Conservation (phyloP, 2,329 filamentous ascomycete species). For the Teratosphaeria gauchensis region DNA sequence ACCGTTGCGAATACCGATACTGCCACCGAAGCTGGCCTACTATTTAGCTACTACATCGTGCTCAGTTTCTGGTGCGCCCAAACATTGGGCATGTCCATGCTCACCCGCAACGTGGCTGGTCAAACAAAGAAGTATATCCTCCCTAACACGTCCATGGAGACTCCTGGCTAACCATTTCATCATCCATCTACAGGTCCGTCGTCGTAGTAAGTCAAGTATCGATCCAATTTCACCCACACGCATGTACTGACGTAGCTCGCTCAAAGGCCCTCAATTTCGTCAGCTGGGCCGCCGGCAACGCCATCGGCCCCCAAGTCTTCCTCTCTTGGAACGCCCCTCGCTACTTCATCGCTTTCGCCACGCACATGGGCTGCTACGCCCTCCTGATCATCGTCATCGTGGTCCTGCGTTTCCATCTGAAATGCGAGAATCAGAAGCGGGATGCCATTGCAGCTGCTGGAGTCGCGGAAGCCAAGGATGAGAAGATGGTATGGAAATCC, state of each 20-base stretch:
- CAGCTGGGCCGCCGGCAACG: constrained; percentile 59
- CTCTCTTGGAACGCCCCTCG: constrained; percentile 49
- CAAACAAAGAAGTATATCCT: constrained; percentile 55
- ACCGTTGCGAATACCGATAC: constrained; percentile 51
- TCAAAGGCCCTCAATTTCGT: constrained; percentile 62
- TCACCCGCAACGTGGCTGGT: constrained; percentile 54
- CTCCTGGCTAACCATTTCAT: not conserved
- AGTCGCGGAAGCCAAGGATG: constrained; percentile 14
- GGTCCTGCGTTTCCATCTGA: constrained; percentile 32
- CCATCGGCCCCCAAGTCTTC: constrained; percentile 59
- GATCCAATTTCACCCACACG: not conserved
- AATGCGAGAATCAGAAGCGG: constrained; percentile 31
- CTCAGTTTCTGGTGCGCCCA: constrained; percentile 66
- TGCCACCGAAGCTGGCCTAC: constrained; percentile 50
- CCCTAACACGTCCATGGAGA: not conserved
- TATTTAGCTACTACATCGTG: constrained; percentile 66
- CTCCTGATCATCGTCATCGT: constrained; percentile 34
- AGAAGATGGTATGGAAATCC: constrained; percentile 12
- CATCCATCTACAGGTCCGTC: not conserved
- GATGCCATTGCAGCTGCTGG: constrained; percentile 22
- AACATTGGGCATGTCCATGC: constrained; percentile 18
- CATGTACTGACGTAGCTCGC: not conserved
- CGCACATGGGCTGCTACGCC: constrained; percentile 61
- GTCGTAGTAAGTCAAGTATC: not conserved
- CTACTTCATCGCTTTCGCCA: constrained; percentile 61